phyloP scores from a whole-genome alignment of 2,329 filamentous ascomycete species.

The Xylariomycetidae sp. region DNA sequence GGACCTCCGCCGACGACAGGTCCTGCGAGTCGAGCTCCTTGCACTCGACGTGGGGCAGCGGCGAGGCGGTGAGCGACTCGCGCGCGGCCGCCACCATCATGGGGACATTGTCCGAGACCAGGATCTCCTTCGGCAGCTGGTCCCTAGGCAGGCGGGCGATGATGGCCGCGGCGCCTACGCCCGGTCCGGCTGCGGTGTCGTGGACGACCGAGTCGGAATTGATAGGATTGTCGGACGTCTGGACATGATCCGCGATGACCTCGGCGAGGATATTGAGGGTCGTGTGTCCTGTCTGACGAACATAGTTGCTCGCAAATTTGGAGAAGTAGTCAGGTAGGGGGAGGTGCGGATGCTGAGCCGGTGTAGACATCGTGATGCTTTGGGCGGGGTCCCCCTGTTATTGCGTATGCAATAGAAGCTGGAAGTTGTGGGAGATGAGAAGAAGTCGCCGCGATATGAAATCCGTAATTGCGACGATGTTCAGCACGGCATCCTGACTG shows the following conservation, averaged over 20 bases:
- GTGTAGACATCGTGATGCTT: too few relatives aligned
- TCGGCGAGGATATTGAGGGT: constrained; percentile 24
- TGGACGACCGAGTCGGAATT: constrained; percentile 23
- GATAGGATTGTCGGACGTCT: constrained; percentile 20
- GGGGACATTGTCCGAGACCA: constrained; percentile 22
- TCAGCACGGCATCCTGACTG: too few relatives aligned
- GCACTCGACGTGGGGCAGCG: constrained; percentile 20
- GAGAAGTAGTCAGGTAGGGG: constrained; percentile 26
- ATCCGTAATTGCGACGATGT: too few relatives aligned
- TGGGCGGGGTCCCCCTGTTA: too few relatives aligned
- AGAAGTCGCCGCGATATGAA: too few relatives aligned
- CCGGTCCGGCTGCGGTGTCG: constrained; percentile 27
- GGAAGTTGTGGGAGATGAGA: too few relatives aligned
- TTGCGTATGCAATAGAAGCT: too few relatives aligned
- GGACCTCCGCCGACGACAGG: constrained; percentile 13
- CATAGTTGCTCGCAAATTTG: constrained; percentile 23
- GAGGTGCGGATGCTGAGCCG: constrained; percentile 18
- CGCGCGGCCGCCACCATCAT: constrained; percentile 24
- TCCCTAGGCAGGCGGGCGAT: constrained; percentile 18
- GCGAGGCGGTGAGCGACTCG: constrained; percentile 20
- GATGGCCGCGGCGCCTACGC: constrained; percentile 22
- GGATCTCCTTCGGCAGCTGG: constrained; percentile 20
- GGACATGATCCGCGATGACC: constrained; percentile 20
- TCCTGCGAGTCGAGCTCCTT: constrained; percentile 21
- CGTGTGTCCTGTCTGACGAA: constrained; percentile 23